Base-by-base conservation (phyloP, 768 basidiomycete species). In the Trametes punicea region DNA sequence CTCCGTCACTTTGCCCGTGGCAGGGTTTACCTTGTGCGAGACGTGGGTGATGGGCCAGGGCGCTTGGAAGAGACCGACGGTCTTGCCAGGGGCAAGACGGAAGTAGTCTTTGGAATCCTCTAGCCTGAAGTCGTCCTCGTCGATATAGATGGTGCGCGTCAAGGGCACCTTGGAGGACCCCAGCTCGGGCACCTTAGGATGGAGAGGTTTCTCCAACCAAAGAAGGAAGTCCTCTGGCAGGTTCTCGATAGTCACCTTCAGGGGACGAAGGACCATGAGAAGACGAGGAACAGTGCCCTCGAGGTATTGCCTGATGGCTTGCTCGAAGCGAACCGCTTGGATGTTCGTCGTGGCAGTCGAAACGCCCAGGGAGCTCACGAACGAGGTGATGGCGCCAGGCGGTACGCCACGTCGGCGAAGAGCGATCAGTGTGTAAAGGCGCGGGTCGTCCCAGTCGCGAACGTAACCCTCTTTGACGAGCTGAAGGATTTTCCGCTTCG, bases 71-170 rank as follows among this genome's bases (percentile, higher is more conserved):
- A 99, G 75, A 15, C 97, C 97, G 39, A 98, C 97, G 0, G 93
- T 93, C 76, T 98, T 98, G 42, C 95, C 95, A 6, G 97, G 97
- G 15, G 96, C 93, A 42, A 99, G 86, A 38, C 97, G 87, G 84
- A 95, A 98, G 73, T 97, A 99, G 68, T 98, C 95, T 59, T 86
- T 86, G 21, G 92, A 90, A 67, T 96, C 94, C 62, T 90, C 83
- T 31, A 88, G 73, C 49, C 97, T 81, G 80, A 99, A 99, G 72
- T 99, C 97, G 56, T 92, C 89, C 26, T 78, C 77, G 60, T 99
- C 96, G 66, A 98, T 98, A 73, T 90, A 98, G 55, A 99, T 76
- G 7, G 84, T 88, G 20, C 87, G 84, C 10, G 94, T 91, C 73
- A 98, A 90, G 5, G 93, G 93, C 48, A 94, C 81, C 30, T 74